phyloP scores from a whole-genome alignment of 345 rosid species.

The Eutrema yunnanense region DNA sequence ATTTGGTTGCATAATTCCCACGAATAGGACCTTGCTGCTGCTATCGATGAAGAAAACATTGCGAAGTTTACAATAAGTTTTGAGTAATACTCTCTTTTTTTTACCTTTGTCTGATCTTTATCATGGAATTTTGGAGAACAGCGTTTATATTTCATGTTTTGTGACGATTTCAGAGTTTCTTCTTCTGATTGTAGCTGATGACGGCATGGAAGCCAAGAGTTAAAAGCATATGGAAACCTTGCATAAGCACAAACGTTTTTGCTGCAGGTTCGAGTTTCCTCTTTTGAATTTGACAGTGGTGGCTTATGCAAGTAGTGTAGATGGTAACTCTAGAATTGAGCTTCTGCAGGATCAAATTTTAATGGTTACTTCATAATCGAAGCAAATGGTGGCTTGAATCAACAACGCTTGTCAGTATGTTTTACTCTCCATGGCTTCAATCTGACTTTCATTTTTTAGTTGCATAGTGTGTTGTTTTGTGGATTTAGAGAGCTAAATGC shows the following conservation, averaged over 20 bases:
- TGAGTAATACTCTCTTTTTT: not conserved
- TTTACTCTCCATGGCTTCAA: not conserved
- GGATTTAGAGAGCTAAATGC: not conserved
- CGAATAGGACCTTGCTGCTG: slow-evolving; percentile 28
- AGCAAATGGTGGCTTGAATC: slow-evolving; percentile 97
- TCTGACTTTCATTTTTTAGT: not conserved
- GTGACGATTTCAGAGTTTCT: not conserved
- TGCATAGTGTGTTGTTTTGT: not conserved
- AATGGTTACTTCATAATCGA: slow-evolving; percentile 93
- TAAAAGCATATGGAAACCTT: too few species aligned
- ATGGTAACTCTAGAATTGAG: slow-evolving; percentile 7
- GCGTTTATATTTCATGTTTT: not conserved
- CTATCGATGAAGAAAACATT: slow-evolving; percentile 94
- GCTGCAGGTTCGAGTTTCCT: too few species aligned
- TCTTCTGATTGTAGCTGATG: too few species aligned
- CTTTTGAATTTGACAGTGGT: not conserved
- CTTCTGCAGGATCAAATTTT: slow-evolving; percentile 48
- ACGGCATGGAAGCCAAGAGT: too few species aligned
- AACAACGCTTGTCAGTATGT: slow-evolving; percentile 95
- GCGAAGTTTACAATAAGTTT: slow-evolving; percentile 38
- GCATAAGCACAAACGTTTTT: too few species aligned
- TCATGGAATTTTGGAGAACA: not conserved
- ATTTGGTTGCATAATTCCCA: too few species aligned
- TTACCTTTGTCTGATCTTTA: not conserved
- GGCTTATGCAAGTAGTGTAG: not conserved